These are phyloP conservation scores for Aspergillus sp. DNA, from an alignment of 2,329 filamentous ascomycete species.

Conservation along the genomic window DNA sequence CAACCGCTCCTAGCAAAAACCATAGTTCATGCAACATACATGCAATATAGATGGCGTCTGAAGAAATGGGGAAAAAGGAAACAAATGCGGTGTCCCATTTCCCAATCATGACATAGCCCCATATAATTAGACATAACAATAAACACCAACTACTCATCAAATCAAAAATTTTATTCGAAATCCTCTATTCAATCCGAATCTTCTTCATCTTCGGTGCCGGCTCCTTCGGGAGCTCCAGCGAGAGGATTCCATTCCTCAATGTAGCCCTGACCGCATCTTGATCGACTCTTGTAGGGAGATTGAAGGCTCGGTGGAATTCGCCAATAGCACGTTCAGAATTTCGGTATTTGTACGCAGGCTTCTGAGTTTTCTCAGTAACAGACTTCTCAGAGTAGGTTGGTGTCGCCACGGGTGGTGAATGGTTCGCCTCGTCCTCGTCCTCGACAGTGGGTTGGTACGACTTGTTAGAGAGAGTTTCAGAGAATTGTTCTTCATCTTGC, in stretches of 20 bases:
- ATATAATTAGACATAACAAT: background rate
- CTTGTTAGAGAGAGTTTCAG: constrained; percentile 18
- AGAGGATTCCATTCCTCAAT: constrained; percentile 53
- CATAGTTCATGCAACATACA: background rate
- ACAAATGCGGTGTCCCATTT: background rate
- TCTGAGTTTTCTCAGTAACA: constrained; percentile 7
- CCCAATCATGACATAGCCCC: background rate
- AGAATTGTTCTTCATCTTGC: constrained; percentile 12
- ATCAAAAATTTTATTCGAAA: background rate
- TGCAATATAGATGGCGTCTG: background rate
- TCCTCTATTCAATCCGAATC: constrained; percentile 40
- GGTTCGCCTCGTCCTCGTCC: constrained; percentile 39
- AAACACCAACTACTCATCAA: background rate
- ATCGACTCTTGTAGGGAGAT: constrained; percentile 50
- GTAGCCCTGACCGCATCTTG: constrained; percentile 54
- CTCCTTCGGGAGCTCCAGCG: constrained; percentile 51
- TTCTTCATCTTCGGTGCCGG: constrained; percentile 43
- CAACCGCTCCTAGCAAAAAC: background rate
- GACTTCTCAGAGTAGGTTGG: constrained; percentile 18
- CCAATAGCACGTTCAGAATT: constrained; percentile 52
- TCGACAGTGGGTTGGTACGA: constrained; percentile 47
- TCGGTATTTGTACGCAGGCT: constrained; percentile 44
- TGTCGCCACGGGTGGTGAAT: constrained; percentile 8
- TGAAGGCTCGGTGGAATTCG: constrained; percentile 52
- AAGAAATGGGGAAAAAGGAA: background rate